These are phyloP conservation scores for Fistulina hepatica DNA, from an alignment of 1,284 basidiomycete genomes.

Conservation along the genomic window DNA sequence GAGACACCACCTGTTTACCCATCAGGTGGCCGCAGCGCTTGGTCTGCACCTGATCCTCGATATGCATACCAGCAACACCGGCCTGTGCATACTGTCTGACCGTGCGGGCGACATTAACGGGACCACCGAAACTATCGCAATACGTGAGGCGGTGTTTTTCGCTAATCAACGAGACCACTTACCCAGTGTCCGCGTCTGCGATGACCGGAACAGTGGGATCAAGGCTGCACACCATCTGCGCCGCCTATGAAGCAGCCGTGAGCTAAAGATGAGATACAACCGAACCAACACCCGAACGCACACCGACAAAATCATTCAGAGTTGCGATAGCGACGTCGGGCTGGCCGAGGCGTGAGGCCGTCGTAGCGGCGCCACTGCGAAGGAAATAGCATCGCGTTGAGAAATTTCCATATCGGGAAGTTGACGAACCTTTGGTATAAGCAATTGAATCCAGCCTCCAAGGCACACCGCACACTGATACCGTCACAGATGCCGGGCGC, in stretches of 20 bases:
- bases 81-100: slow-evolving; percentile 60
- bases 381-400: too few relatives aligned
- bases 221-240: slow-evolving; percentile 51
- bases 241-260: slow-evolving; percentile 24
- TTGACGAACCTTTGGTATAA: slow-evolving; percentile 73
- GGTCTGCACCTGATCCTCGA: slow-evolving; percentile 77
- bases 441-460: slow-evolving; percentile 68
- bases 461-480: slow-evolving; percentile 67
- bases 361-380: slow-evolving; percentile 71
- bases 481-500: slow-evolving; percentile 76
- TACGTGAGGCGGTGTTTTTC: too few relatives aligned
- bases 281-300: slow-evolving; percentile 16
- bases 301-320: slow-evolving; percentile 67
- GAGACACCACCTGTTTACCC: slow-evolving; percentile 58
- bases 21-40: slow-evolving; percentile 76
- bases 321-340: slow-evolving; percentile 75
- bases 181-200: slow-evolving; percentile 77
- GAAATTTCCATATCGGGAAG: too few relatives aligned
- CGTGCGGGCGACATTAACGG: slow-evolving; percentile 67
- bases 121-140: slow-evolving; percentile 71
- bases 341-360: slow-evolving; percentile 45
- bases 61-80: slow-evolving; percentile 69
- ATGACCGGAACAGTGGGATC: slow-evolving; percentile 60
- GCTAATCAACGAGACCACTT: too few relatives aligned
- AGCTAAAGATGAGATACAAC: neutral